Evolutionary conservation across 106 monocot species (phyloP), one percentile per base, ranked within the genome.

Genomic region (Dioscorea dumetorum): DNA sequence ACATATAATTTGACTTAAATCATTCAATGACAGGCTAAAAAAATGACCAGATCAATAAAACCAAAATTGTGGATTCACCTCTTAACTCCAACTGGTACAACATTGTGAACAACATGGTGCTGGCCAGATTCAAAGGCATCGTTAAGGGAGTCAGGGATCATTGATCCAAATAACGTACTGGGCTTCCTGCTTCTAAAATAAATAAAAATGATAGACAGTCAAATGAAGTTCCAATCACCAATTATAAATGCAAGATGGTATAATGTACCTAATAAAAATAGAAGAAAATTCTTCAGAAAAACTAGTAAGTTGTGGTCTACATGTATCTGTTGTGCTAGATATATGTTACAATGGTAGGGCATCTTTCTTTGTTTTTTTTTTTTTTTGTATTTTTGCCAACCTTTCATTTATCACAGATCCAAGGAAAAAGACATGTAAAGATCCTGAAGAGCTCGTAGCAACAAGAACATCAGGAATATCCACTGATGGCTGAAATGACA

Each of bases 381-480:
- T n/a, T n/a, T n/a, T n/a, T n/a, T n/a, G 33, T 7, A 20, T 16
- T 12, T 23, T 16, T 59, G 59, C 70, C 50, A 32, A 93, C 88
- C 83, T 86, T 80, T 82, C 77, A 73, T 82, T 70, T 67, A 86
- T 74, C 66, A 82, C 51, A 51, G 77, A 60, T 58, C 68, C 86
- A 34, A 97, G 79, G 33, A 74, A 80, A 76, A 97, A 97, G 20
- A 78, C 77, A 79, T 97, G 95, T 64, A 97, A 75, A 67, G 95
- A 91, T 19, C 95, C 95, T 64, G 95, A 86, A 63, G 84, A 97
- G 61, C 91, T 97, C 58, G 88, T 86, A 34, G 86, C 88, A 31
- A 86, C 74, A 78, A 97, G 91, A 88, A 91, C 72, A 65, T 97
- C 91, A 19, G 95, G 95, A 48, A 89, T 58, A 19, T 91, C 95